Evolutionary conservation across 148 eudicot genomes (phyloP).

Genomic region (Pharnaceum exiguum): DNA sequence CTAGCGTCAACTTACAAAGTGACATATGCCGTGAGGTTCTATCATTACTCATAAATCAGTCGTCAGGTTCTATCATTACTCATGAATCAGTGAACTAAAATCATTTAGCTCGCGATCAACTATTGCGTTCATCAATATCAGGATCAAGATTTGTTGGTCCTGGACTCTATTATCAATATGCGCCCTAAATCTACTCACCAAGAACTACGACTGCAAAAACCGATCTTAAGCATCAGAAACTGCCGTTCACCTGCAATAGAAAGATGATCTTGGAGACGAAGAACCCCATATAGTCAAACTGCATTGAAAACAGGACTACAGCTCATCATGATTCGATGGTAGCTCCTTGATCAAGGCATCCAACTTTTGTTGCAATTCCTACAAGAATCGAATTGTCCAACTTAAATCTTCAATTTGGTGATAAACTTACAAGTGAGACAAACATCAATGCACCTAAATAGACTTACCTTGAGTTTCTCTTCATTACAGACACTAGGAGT

Average conservation of each 20-base stretch:
- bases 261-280: constrained; percentile 1
- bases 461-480: constrained; percentile 77
- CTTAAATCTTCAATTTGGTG: background rate
- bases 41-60: constrained; percentile 9
- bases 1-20: background rate
- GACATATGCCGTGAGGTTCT: constrained; percentile 1
- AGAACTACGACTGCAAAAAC: constrained; percentile 22
- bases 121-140: constrained; percentile 1
- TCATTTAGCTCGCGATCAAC: too few relatives aligned
- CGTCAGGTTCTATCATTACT: too few relatives aligned
- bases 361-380: constrained; percentile 80
- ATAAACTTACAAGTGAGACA: background rate
- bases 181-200: constrained; percentile 11
- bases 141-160: constrained; percentile 1
- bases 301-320: constrained; percentile 12
- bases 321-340: constrained; percentile 67
- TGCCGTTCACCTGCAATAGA: too few relatives aligned
- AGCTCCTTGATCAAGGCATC: constrained; percentile 61
- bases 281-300: background rate
- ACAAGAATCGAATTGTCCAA: constrained; percentile 19
- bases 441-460: background rate
- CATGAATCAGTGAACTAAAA: too few relatives aligned
- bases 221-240: constrained; percentile 7
- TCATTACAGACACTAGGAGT: constrained; percentile 78
- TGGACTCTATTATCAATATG: constrained; percentile 10